Evolutionary conservation across 495 filamentous ascomycete species (phyloP).

Genomic region (Talaromyces adpressus): DNA sequence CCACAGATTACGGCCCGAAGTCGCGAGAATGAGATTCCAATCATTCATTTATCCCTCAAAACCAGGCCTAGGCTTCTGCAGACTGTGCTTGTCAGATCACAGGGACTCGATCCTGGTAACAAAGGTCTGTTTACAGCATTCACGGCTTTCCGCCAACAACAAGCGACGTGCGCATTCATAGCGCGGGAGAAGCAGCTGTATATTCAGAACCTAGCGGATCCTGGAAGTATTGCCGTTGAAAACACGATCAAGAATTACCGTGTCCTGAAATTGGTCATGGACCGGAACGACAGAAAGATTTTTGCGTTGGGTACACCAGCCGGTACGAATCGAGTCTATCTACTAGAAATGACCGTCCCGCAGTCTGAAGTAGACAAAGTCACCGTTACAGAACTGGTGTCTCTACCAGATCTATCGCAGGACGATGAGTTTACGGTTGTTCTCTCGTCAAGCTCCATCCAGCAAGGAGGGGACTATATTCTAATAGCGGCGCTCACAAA

Average conservation of each 20-base stretch:
- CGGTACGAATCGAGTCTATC: constrained; percentile 15
- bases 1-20: constrained; percentile 16
- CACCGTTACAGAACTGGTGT: constrained; percentile 14
- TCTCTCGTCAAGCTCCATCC: constrained; percentile 1
- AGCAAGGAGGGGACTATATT: constrained; percentile 6
- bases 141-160: constrained; percentile 13
- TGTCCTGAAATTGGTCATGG: constrained; percentile 21
- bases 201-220: constrained; percentile 13
- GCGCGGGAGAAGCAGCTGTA: constrained; percentile 20
- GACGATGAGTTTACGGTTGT: constrained; percentile 15
- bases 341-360: constrained; percentile 20
- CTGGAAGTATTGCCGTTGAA: constrained; percentile 8
- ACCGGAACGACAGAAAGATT: constrained; percentile 14
- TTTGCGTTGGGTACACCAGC: constrained; percentile 19
- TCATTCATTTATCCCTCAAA: neutral
- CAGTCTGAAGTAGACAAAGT: constrained; percentile 8
- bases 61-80: neutral
- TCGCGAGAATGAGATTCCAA: constrained; percentile 10
- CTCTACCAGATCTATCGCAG: constrained; percentile 16
- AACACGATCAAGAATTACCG: constrained; percentile 20
- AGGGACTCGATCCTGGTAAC: constrained; percentile 19
- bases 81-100: neutral
- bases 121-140: constrained; percentile 24
- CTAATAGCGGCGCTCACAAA: constrained; percentile 11
- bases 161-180: constrained; percentile 18